These are phyloP conservation scores for Rhododendron molle DNA, from an alignment of 148 eudicot genomes.

Conservation along the genomic window DNA sequence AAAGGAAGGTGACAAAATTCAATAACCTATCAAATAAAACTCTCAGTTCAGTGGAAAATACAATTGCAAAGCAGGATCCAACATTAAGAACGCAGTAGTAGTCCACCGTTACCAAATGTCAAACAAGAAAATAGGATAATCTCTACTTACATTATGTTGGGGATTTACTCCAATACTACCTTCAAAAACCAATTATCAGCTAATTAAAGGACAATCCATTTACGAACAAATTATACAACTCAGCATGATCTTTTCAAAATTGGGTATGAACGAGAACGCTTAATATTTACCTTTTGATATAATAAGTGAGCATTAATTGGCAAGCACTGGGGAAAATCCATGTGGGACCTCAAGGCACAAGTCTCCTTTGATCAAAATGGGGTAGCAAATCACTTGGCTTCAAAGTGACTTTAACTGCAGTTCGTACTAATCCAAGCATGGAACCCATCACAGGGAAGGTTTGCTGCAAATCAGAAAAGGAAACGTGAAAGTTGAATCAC, in stretches of 20 bases:
- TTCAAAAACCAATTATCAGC: not conserved
- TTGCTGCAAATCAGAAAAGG: not conserved
- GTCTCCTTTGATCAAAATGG: not conserved
- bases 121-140: not conserved
- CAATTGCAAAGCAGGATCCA: not conserved
- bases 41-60: not conserved
- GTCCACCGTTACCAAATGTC: not conserved
- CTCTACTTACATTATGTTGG: not conserved
- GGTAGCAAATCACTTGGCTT: not conserved
- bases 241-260: not conserved
- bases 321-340: not conserved
- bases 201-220: not conserved
- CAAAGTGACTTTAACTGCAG: slow-evolving; percentile 5
- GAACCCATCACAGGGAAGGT: slow-evolving; percentile 1
- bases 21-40: not conserved
- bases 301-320: not conserved
- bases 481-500: not conserved
- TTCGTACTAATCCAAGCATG: not conserved
- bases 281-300: not conserved
- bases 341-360: not conserved
- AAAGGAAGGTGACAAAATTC: not conserved
- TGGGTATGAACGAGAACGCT: not conserved
- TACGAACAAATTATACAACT: not conserved
- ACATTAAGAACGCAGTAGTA: not conserved
- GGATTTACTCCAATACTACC: not conserved